phyloP scores from a whole-genome alignment of 805 yeast species.

The Lipomyces spencermartinsiae region DNA sequence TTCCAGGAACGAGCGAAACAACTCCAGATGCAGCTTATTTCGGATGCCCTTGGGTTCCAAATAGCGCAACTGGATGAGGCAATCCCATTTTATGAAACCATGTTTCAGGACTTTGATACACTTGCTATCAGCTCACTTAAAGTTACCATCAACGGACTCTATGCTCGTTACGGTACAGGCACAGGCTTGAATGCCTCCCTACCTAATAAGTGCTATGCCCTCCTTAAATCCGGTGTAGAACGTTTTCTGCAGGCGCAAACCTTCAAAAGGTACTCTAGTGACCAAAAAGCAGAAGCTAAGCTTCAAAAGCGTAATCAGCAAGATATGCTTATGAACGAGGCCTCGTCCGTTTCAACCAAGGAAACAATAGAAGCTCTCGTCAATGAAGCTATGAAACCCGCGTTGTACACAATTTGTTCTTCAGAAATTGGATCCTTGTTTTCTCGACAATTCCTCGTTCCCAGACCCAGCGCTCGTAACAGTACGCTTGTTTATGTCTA shows the following conservation, averaged over 20 bases:
- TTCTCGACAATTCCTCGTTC: no score
- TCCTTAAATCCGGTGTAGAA: not conserved
- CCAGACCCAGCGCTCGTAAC: no score
- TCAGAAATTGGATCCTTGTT: no score
- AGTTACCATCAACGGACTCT: not conserved
- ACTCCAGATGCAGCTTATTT: not conserved
- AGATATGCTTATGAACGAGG: not conserved
- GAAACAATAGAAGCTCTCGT: not conserved
- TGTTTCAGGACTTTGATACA: not conserved
- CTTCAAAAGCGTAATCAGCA: not conserved
- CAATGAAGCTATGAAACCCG: no score
- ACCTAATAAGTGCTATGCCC: not conserved
- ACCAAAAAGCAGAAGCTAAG: not conserved
- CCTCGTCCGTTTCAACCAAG: not conserved
- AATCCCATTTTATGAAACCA: not conserved
- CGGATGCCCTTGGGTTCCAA: not conserved
- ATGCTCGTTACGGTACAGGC: not conserved
- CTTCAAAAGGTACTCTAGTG: not conserved
- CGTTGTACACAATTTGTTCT: no score
- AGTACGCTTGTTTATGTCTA: no score
- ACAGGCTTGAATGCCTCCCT: not conserved
- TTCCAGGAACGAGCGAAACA: not conserved
- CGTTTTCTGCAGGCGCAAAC: not conserved
- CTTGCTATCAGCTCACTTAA: not conserved
- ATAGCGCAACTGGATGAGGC: not conserved